Conservation (phyloP, 371 early-diverging fungal genomes). For the Mucor indicus region DNA sequence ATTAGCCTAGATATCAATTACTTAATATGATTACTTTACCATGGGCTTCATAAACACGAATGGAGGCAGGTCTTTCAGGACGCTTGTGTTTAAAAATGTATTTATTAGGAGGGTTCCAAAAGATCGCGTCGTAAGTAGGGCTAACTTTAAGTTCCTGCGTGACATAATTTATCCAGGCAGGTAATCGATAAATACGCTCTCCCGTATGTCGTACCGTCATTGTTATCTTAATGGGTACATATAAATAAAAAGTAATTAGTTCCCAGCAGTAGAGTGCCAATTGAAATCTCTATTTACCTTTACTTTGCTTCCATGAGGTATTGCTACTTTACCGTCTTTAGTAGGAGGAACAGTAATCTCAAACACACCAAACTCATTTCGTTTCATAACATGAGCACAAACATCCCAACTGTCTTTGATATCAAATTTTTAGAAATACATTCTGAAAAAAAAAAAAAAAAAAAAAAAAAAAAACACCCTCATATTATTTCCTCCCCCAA, state of each 20-base stretch:
- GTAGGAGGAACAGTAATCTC: conserved; percentile 58
- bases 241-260: not conserved
- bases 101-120: conserved; percentile 84
- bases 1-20: too few species aligned
- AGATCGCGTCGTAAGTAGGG: conserved; percentile 84
- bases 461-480: too few species aligned
- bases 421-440: too few species aligned
- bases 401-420: conserved; percentile 88
- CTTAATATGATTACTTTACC: conserved; percentile 40
- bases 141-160: conserved; percentile 81
- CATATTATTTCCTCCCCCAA: too few species aligned
- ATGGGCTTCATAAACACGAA: conserved; percentile 93
- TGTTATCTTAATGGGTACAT: conserved; percentile 57
- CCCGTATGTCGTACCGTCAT: conserved; percentile 66
- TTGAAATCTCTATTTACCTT: conserved; percentile 60
- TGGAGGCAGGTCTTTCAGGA: conserved; percentile 62
- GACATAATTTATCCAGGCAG: conserved; percentile 85
- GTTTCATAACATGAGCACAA: conserved; percentile 71
- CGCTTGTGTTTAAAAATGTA: conserved; percentile 72
- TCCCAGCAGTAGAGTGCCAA: too few species aligned
- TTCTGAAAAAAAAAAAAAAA: conserved; percentile 2
- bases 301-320: conserved; percentile 84
- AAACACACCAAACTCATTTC: conserved; percentile 80
- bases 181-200: conserved; percentile 84
- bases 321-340: conserved; percentile 61